These are phyloP conservation scores for Metschnikowia arizonensis DNA, from an alignment of 805 yeast species.

Conservation along the genomic window DNA sequence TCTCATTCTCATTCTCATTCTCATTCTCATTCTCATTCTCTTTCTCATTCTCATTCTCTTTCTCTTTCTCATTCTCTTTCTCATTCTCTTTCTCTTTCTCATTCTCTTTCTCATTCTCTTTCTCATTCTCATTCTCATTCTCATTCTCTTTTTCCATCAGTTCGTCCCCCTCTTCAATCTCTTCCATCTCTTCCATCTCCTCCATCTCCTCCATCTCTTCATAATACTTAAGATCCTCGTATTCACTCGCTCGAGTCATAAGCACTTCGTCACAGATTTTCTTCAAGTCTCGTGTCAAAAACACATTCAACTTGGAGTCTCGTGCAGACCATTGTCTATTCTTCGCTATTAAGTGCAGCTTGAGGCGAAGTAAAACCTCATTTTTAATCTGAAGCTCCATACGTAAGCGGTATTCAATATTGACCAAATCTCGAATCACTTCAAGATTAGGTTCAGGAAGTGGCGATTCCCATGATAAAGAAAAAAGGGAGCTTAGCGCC, in stretches of 20 bases:
- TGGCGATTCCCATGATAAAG: constrained; percentile 22
- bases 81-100: constrained; percentile 10
- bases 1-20: background rate
- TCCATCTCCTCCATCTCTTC: constrained; percentile 21
- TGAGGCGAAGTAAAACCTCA: constrained; percentile 32
- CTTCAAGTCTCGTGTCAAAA: constrained; percentile 25
- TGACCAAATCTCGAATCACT: constrained; percentile 28
- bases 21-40: constrained; percentile 6
- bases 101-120: constrained; percentile 15
- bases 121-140: constrained; percentile 16
- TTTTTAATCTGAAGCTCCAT: constrained; percentile 31
- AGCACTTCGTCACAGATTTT: constrained; percentile 27
- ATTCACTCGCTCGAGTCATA: constrained; percentile 26
- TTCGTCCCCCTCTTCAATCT: constrained; percentile 11
- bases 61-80: constrained; percentile 12
- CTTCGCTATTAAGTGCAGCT: constrained; percentile 27
- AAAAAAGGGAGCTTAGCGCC: constrained; percentile 21
- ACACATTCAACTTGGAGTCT: constrained; percentile 28
- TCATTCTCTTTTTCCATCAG: constrained; percentile 10
- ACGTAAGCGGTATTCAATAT: constrained; percentile 32
- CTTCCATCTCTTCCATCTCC: constrained; percentile 13
- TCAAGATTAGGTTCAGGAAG: constrained; percentile 29
- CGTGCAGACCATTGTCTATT: constrained; percentile 35
- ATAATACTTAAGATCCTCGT: constrained; percentile 24
- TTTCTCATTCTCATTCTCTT: constrained; percentile 16